Evolutionary conservation across 495 filamentous ascomycete genomes (phyloP).

Genomic region (Ramalina intermedia): DNA sequence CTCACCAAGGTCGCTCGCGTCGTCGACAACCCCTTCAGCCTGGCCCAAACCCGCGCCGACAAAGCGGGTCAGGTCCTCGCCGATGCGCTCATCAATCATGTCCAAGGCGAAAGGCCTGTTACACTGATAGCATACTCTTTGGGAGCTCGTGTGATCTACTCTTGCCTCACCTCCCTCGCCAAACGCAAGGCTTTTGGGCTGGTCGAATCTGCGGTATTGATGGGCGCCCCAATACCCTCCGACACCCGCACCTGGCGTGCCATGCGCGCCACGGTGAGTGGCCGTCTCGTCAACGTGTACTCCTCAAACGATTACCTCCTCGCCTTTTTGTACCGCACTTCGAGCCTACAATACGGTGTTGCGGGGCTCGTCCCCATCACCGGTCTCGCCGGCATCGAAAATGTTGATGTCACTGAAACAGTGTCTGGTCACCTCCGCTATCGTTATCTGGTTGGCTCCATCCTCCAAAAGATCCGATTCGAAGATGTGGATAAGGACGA

Average conservation of each 20-base stretch:
- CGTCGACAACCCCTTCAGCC: constrained; percentile 80
- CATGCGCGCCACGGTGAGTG: constrained; percentile 57
- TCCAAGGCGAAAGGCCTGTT: constrained; percentile 81
- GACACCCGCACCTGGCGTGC: constrained; percentile 48
- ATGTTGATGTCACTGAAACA: constrained; percentile 55
- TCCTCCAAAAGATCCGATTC: constrained; percentile 54
- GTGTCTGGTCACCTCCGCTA: constrained; percentile 64
- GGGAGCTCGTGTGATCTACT: constrained; percentile 76
- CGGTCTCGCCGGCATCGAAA: constrained; percentile 55
- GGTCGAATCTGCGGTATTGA: constrained; percentile 69
- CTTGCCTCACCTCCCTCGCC: constrained; percentile 61
- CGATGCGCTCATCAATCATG: constrained; percentile 74
- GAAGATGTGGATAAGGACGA: constrained; percentile 44
- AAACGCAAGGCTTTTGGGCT: constrained; percentile 71
- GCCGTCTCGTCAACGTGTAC: constrained; percentile 63
- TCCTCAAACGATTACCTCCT: constrained; percentile 67
- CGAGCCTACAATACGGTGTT: constrained; percentile 59
- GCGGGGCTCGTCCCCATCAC: constrained; percentile 57
- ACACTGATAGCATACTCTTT: constrained; percentile 81
- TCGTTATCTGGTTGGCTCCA: constrained; percentile 51
- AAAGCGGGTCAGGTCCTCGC: constrained; percentile 78
- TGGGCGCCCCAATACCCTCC: constrained; percentile 69
- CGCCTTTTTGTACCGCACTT: constrained; percentile 64
- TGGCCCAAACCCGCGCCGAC: constrained; percentile 68
- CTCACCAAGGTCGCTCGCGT: constrained; percentile 68